phyloP scores from a whole-genome alignment of 805 yeast genomes.

The Komagataella phaffii region DNA sequence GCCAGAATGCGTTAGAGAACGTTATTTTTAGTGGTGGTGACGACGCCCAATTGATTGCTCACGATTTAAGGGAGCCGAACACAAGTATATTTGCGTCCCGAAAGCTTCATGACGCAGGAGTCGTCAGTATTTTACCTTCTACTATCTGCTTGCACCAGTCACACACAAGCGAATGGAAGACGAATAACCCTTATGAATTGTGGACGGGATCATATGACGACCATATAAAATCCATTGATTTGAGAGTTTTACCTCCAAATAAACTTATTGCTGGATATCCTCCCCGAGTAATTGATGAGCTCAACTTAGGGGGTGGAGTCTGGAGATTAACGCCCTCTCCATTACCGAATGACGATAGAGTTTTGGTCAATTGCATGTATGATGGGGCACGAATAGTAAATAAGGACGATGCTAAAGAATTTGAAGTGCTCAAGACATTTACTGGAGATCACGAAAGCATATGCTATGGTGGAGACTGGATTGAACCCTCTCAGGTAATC shows the following conservation, averaged over 20 bases:
- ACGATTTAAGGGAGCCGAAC: constrained; percentile 38
- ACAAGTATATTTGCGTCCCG: constrained; percentile 20
- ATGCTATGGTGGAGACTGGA: constrained; percentile 96
- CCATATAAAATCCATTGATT: constrained; percentile 50
- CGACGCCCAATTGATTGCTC: constrained; percentile 64
- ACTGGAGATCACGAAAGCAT: constrained; percentile 76
- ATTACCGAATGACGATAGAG: constrained; percentile 22
- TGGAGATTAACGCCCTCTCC: constrained; percentile 77
- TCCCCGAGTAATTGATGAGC: constrained; percentile 30
- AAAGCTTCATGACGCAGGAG: constrained; percentile 81
- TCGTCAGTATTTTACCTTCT: constrained; percentile 48
- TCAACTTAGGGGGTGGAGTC: constrained; percentile 81
- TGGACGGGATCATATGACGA: constrained; percentile 96
- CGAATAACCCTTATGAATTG: constrained; percentile 28
- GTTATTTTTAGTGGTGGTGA: constrained; percentile 86
- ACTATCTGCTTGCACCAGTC: constrained; percentile 2
- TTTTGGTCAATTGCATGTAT: constrained; percentile 87
- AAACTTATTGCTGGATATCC: constrained; percentile 31
- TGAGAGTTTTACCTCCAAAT: constrained; percentile 35
- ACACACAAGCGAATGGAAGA: neutral
- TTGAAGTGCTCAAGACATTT: constrained; percentile 26
- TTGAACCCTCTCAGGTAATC: constrained; percentile 32
- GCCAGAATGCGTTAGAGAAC: constrained; percentile 31
- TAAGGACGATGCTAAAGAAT: constrained; percentile 13
- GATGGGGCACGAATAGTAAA: constrained; percentile 72